Percentiles rank a stretch among this genome's conserved stretches.
phyloP scores from a whole-genome alignment of 108 stramenopile species.

The Conticribra weissflogii region DNA sequence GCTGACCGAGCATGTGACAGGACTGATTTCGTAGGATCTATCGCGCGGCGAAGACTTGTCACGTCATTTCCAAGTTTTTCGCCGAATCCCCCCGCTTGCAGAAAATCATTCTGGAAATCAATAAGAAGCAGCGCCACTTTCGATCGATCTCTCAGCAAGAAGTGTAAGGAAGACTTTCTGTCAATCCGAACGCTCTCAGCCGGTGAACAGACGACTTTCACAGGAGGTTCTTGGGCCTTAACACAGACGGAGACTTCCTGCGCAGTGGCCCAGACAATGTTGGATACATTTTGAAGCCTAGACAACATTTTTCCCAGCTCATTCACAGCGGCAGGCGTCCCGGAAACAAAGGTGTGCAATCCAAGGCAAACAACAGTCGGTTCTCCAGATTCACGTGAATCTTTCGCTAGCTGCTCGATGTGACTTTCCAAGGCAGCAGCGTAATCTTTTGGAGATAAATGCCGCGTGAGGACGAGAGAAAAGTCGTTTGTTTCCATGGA shows the following conservation, averaged over 20 bases:
- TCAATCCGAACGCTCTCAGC: background rate
- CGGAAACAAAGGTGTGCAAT: conserved; percentile 42
- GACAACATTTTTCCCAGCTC: conserved; percentile 24
- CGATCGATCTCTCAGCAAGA: background rate
- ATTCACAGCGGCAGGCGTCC: conserved; percentile 29
- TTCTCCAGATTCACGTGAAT: conserved; percentile 22
- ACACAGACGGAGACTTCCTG: conserved; percentile 6
- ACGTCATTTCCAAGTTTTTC: conserved; percentile 71
- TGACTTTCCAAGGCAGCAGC: conserved; percentile 35
- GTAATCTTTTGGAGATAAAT: conserved; percentile 25
- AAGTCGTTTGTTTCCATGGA: conserved; percentile 44
- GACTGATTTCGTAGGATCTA: conserved; percentile 50
- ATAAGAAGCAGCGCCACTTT: conserved; percentile 35
- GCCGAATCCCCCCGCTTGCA: conserved; percentile 66
- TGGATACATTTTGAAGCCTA: conserved; percentile 4
- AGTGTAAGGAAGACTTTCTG: background rate
- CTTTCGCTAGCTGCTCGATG: conserved; percentile 32
- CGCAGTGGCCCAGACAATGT: conserved; percentile 31
- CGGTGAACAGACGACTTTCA: no score
- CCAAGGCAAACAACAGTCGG: conserved; percentile 36
- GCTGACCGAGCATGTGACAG: conserved; percentile 38
- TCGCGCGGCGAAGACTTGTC: conserved; percentile 48
- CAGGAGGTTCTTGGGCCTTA: no score
- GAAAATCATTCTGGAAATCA: conserved; percentile 63
- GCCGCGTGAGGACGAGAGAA: conserved; percentile 29